Base-by-base conservation (phyloP, 306 rosid genomes). In the Cicer cuneatum region DNA sequence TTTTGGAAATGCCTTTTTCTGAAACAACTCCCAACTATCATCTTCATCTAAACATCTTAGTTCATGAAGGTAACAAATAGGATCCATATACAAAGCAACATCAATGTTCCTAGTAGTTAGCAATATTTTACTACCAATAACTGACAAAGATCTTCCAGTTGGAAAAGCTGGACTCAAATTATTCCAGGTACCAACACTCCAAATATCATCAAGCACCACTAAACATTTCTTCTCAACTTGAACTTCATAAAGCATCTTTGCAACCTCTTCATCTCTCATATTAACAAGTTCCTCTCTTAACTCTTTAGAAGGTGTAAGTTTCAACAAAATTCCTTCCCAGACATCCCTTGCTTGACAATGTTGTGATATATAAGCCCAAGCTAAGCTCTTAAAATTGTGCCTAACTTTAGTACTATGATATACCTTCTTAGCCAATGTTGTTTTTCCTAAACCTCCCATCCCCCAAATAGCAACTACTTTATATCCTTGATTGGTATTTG, bases 361-460 rank as follows among this genome's bases (percentile, higher is more conserved):
- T 6, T 88, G 92, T 39, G 92, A 88, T 42, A 88, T 78, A 47
- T 78, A 86, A 10, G 83, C 86, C 90, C 92, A 86, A 72, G 88
- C 87, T 7, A 82, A 77, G 42, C 76, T 51, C 7, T 80, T 79
- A 53, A 88, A 88, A 59, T 53, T 72, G 4, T 62, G 76, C 66
- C 77, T 77, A 2, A 84, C 77, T 7, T 51, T 13, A 45, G 8
- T 46, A 67, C 86, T 33, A 63, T 82, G 87, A 51, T 77, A 86
- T 0, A 86, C 74, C 42, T 80, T 69, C 53, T 86, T 88, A 2
- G 90, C 92, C 64, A 88, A 76, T 42, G 90, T 86, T 19, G 92
- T 86, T 41, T 86, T 86, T 37, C 92, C 90, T 39, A 88, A 59
- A 57, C 92, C 92, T 10, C 92, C 92, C 92, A 86, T 84, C 10